phyloP scores from a whole-genome alignment of 2,329 filamentous ascomycete genomes.

The Curvularia hawaiiensis region DNA sequence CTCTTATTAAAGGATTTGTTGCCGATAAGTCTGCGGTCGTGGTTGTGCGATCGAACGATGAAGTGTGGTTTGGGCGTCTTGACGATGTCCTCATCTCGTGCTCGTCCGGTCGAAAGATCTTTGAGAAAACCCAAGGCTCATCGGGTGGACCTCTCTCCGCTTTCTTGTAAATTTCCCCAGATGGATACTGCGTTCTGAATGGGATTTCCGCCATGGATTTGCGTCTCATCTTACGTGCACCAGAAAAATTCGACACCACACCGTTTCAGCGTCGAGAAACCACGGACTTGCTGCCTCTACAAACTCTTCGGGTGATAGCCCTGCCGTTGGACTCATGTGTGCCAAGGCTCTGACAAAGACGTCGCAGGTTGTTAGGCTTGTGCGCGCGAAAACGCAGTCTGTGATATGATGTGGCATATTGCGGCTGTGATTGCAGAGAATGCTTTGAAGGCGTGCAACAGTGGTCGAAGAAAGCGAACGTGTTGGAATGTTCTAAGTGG shows the following conservation, averaged over 20 bases:
- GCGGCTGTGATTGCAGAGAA: neutral
- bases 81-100: neutral
- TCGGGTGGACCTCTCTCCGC: neutral
- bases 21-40: neutral
- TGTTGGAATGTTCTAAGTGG: neutral
- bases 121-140: neutral
- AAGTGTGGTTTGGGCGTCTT: neutral
- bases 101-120: too few species aligned
- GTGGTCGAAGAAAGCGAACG: neutral
- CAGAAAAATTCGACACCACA: slow-evolving; percentile 41
- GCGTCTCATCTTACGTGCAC: slow-evolving; percentile 53
- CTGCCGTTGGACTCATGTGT: slow-evolving; percentile 25
- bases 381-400: slow-evolving; percentile 37
- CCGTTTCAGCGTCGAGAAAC: slow-evolving; percentile 41
- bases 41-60: neutral
- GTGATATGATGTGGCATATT: slow-evolving; percentile 38
- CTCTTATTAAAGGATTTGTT: neutral
- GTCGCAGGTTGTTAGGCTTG: slow-evolving; percentile 42
- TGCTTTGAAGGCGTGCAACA: neutral
- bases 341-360: slow-evolving; percentile 40
- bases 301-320: slow-evolving; percentile 37
- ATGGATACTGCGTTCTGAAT: neutral
- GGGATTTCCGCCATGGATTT: neutral
- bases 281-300: slow-evolving; percentile 39
- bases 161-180: too few species aligned